Conservation (phyloP, 2,329 filamentous ascomycete genomes). For the Cladosporium colombiae region DNA sequence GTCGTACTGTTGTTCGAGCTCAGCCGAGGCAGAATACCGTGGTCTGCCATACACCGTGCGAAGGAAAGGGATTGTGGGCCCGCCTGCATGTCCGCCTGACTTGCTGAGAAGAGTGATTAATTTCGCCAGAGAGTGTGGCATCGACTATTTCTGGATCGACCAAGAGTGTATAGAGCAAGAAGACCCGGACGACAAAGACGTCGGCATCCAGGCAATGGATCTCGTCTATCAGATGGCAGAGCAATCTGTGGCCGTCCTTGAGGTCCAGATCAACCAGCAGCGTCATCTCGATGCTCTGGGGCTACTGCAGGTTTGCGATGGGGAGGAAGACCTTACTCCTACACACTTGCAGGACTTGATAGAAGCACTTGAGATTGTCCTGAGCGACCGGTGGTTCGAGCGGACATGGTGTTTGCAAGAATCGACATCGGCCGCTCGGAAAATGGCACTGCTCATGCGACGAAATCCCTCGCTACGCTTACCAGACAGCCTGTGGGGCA, state of each 20-base stretch:
- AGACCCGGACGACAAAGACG: constrained; percentile 17
- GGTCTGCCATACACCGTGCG: neutral
- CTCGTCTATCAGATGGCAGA: constrained; percentile 22
- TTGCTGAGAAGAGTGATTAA: constrained; percentile 20
- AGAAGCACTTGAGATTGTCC: constrained; percentile 19
- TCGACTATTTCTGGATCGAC: constrained; percentile 23
- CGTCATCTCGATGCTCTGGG: constrained; percentile 27
- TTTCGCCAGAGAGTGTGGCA: constrained; percentile 8
- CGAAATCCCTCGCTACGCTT: neutral
- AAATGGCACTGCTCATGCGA: constrained; percentile 17
- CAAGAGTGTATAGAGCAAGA: constrained; percentile 25
- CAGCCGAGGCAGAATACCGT: neutral
- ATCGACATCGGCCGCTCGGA: constrained; percentile 8
- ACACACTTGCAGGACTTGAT: neutral
- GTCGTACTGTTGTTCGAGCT: constrained; percentile 20
- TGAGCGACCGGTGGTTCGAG: constrained; percentile 21
- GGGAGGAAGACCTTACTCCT: neutral
- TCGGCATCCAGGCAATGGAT: constrained; percentile 25
- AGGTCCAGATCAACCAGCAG: constrained; percentile 25
- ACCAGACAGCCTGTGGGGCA: neutral
- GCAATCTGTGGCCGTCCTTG: constrained; percentile 18
- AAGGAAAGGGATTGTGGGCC: neutral
- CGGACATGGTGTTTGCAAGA: constrained; percentile 24
- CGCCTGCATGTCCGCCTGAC: neutral
- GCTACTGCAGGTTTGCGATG: neutral